Evolutionary conservation across 2,329 filamentous ascomycete species (phyloP), one percentile per base, ranked within the genome.

Genomic region (Lizonia empirigonia): DNA sequence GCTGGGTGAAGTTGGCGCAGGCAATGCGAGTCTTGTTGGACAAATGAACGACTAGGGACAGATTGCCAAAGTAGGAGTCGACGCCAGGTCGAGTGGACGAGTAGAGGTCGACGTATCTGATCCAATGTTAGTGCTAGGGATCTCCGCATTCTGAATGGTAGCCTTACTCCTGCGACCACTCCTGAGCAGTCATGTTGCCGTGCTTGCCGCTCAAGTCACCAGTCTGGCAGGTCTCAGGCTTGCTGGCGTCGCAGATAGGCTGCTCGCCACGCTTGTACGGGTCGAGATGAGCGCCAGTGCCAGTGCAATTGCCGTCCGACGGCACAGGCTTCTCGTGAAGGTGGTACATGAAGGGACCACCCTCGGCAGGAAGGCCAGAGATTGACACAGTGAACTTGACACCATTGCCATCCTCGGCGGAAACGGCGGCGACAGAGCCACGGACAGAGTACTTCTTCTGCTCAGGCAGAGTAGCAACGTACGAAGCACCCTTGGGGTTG

Each of bases 21-120:
- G 78, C 77, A 60, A 85, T 74, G 55, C 80, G 77, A 7, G 78
- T 80, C 57, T 76, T 77, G 69, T 84, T 80, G 41, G 75, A 68
- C 37, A 71, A 73, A 60, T 85, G 82, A 32, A 85, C 67, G 33
- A 85, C 82, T 47, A 85, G 65, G 37, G 78, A 81, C 34, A 78
- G 74, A 62, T 81, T 78, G 39, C 81, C 81, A 50, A 84, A 76
- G 69, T 77, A 85, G 22, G 80, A 71, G n/a, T 64, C 64, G 29
- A 70, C 66, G 9, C 65, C 68, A 0, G 70, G 63, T 26, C 65
- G 60, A 35, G 77, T 78, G 23, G 81, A 78, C 29, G 80, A 55
- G 70, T 78, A 85, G 29, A 69, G 64, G 55, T 85, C 82, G 20
- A 56, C 38, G 53, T 82, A 80, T 56, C 76, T 79, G 22, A 37